Percentiles rank a stretch among this genome's conserved stretches.
phyloP scores from a whole-genome alignment of 1,284 basidiomycete genomes.

The Sporisorium reilianum region DNA sequence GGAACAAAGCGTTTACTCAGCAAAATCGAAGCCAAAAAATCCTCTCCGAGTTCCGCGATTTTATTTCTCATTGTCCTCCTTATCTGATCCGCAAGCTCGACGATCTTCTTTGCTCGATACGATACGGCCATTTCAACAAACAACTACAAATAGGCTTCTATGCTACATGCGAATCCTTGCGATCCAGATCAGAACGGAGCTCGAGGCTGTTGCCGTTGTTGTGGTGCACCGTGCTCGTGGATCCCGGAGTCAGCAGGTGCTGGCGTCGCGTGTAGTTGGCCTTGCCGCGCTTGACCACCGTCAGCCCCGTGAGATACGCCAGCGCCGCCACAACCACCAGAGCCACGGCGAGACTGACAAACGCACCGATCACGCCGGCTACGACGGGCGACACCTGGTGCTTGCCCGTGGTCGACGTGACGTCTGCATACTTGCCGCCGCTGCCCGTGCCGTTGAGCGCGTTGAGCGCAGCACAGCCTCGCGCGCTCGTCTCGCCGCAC shows the following conservation, averaged over 20 bases:
- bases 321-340: conserved; percentile 25
- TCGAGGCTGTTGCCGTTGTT: conserved; percentile 35
- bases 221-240: conserved; percentile 23
- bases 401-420: conserved; percentile 52
- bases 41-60: conserved; percentile 10
- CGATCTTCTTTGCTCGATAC: not conserved
- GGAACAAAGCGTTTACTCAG: conserved; percentile 23
- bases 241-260: conserved; percentile 25
- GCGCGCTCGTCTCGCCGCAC: conserved; percentile 61
- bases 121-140: not conserved
- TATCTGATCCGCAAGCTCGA: not conserved
- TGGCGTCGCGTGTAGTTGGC: conserved; percentile 13
- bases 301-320: conserved; percentile 25
- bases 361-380: conserved; percentile 60
- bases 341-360: conserved; percentile 58
- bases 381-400: conserved; percentile 61
- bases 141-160: not conserved
- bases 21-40: not conserved
- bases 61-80: not conserved
- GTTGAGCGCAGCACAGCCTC: conserved; percentile 57
- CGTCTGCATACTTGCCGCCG: conserved; percentile 49
- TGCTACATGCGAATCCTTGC: conserved; percentile 21
- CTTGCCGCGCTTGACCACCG: conserved; percentile 33
- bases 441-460: conserved; percentile 60
- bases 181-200: conserved; percentile 29